Base-by-base conservation (phyloP, 257 asterid genomes). In the Handroanthus guayacan region DNA sequence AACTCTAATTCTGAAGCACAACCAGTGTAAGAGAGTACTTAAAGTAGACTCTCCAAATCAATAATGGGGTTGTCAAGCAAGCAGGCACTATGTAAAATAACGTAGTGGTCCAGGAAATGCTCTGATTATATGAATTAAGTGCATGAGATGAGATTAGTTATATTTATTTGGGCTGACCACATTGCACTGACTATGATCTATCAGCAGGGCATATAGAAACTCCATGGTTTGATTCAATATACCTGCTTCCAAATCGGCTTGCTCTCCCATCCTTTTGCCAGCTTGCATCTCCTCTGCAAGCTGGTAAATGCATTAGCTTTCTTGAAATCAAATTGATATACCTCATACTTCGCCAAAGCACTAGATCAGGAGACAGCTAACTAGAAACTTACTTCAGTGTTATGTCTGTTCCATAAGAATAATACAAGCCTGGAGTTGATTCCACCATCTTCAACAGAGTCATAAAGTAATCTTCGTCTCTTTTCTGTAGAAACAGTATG, bases 241-340 rank as follows among this genome's bases (percentile, higher is more conserved):
- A 93, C 98, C 99, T 91, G 97, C 87, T 95, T 95, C 99, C 99
- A 93, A 71, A 93, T 81, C 55, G 98, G 97, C 80, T 89, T 93
- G 83, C 89, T 89, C 89, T 78, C 87, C 98, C 98, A 93, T 71
- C 96, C 97, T 80, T 84, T 78, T 41, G 96, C 88, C 83, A 91
- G 87, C 71, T 79, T 91, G 83, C 74, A 82, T 85, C 99, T 91
- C 81, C 99, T 87, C 93, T 93, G 97, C 90, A 93, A 88, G 87
- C 98, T 95, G 93, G 77, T 77, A 78, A 86, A 78, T 9, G 69
- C 18, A 71, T 82, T 77, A 89, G 83, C 79, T 78, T 57, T 77
- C 79, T 66, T 51, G 50, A 62, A 72, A 78, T 66, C 25, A 69
- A 73, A 34, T 48, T 55, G 51, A 54, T 20, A 51, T 45, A 38